phyloP scores from a whole-genome alignment of 352 stramenopile genomes.

The Elongisporangium prolatum region DNA sequence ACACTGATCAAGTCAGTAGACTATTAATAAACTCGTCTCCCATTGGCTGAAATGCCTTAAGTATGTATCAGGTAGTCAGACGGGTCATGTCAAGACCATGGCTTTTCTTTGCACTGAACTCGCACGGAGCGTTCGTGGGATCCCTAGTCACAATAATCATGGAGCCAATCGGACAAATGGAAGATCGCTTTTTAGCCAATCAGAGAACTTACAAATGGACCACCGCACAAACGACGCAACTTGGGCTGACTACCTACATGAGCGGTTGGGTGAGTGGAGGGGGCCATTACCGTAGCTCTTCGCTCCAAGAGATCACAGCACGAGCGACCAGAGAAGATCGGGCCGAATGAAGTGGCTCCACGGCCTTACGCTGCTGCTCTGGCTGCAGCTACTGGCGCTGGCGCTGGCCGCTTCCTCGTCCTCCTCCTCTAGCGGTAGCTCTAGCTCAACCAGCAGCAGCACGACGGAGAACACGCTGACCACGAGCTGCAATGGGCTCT shows the following conservation, averaged over 20 bases:
- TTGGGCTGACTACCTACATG: background rate
- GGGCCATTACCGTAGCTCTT: background rate
- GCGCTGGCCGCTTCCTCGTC: constrained; percentile 5
- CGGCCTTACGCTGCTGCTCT: constrained; percentile 13
- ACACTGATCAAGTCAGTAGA: background rate
- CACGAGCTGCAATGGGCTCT: constrained; percentile 71
- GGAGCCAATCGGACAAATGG: background rate
- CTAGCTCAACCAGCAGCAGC: constrained; percentile 3
- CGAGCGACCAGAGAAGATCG: background rate
- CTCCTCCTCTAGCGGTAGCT: constrained; percentile 8
- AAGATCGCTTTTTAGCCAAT: background rate
- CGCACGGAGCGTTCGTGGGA: background rate
- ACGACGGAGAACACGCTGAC: constrained; percentile 63
- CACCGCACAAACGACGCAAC: background rate
- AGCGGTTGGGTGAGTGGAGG: background rate
- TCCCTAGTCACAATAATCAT: background rate
- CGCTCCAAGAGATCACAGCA: background rate
- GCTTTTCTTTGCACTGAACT: background rate
- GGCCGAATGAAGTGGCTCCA: background rate
- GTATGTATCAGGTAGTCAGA: background rate
- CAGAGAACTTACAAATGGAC: background rate
- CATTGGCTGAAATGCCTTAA: background rate
- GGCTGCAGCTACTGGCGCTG: constrained; percentile 31
- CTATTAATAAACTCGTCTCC: background rate
- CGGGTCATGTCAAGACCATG: background rate